phyloP scores from a whole-genome alignment of 495 filamentous ascomycete genomes.

The Massariosphaeria phaeospora region DNA sequence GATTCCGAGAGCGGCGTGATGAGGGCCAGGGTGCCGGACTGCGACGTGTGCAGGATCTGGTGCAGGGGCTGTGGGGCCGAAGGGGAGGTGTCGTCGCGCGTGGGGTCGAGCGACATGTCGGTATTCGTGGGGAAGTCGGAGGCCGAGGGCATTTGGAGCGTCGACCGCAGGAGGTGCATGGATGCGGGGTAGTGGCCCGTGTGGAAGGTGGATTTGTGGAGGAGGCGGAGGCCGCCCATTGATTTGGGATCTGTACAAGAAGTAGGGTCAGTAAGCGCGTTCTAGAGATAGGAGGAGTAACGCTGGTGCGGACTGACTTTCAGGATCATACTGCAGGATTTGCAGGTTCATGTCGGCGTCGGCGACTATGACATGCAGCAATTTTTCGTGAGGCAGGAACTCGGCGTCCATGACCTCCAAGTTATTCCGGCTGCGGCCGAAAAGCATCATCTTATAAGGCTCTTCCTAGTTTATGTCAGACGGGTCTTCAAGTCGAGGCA shows the following conservation, averaged over 20 bases:
- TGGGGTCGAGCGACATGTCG: constrained; percentile 24
- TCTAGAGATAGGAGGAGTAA: background rate
- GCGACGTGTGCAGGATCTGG: constrained; percentile 63
- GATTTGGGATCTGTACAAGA: constrained; percentile 74
- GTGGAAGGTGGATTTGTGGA: constrained; percentile 83
- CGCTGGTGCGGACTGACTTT: constrained; percentile 49
- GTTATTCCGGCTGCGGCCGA: constrained; percentile 72
- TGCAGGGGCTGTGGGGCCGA: constrained; percentile 44
- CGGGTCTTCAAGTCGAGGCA: no score
- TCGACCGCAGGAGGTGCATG: constrained; percentile 69
- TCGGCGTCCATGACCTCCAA: constrained; percentile 79
- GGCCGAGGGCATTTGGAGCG: constrained; percentile 42
- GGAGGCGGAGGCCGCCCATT: constrained; percentile 76
- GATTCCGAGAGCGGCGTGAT: constrained; percentile 74
- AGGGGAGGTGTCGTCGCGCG: background rate
- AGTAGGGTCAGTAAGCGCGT: constrained; percentile 12
- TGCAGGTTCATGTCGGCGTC: constrained; percentile 84
- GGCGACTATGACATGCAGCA: constrained; percentile 74
- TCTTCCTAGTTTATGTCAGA: constrained; percentile 73
- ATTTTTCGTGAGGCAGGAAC: constrained; percentile 80
- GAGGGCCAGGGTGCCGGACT: constrained; percentile 69
- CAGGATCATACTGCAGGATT: constrained; percentile 88
- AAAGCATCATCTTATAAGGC: constrained; percentile 90
- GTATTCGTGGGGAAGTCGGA: constrained; percentile 44
- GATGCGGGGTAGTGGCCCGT: constrained; percentile 70